Evolutionary conservation across 2,329 filamentous ascomycete species (phyloP).

Genomic region (Albifimbria verrucaria): DNA sequence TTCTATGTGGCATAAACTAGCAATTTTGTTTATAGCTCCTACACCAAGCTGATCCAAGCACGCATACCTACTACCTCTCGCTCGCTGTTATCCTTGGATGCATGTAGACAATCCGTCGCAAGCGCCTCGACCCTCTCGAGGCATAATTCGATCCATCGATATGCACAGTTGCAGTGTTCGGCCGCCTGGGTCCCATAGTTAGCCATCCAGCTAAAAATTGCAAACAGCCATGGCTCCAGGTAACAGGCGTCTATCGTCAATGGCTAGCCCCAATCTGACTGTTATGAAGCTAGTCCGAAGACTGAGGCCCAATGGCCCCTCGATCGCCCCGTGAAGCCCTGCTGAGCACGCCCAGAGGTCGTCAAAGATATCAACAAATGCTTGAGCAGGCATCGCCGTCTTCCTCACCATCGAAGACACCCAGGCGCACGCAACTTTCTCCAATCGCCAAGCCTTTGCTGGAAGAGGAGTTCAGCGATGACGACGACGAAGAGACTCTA

Average conservation of each 20-base stretch:
- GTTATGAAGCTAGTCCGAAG: conserved; percentile 24
- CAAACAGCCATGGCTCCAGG: conserved; percentile 21
- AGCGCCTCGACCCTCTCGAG: not conserved
- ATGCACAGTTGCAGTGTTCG: not conserved
- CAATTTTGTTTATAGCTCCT: not conserved
- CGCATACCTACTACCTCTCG: too few relatives aligned
- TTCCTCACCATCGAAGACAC: conserved; percentile 52
- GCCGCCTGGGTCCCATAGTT: not conserved
- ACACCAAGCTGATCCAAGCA: not conserved
- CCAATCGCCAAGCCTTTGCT: conserved; percentile 17
- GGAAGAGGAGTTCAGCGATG: conserved; percentile 21
- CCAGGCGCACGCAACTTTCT: conserved; percentile 16
- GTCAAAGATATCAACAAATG: conserved; percentile 68
- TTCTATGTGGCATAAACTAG: not conserved
- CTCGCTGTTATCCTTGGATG: too few relatives aligned
- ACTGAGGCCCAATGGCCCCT: conserved; percentile 62
- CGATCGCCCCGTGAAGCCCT: conserved; percentile 64
- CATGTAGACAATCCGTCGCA: not conserved
- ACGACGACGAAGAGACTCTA: conserved; percentile 86
- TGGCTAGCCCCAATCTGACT: conserved; percentile 10
- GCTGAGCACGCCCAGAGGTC: conserved; percentile 70
- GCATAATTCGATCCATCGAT: not conserved
- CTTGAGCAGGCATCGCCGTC: conserved; percentile 65
- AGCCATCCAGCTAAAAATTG: not conserved
- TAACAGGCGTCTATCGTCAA: conserved; percentile 9